phyloP scores from a whole-genome alignment of 352 stramenopile genomes.

The Phytophthora chlamydospora region DNA sequence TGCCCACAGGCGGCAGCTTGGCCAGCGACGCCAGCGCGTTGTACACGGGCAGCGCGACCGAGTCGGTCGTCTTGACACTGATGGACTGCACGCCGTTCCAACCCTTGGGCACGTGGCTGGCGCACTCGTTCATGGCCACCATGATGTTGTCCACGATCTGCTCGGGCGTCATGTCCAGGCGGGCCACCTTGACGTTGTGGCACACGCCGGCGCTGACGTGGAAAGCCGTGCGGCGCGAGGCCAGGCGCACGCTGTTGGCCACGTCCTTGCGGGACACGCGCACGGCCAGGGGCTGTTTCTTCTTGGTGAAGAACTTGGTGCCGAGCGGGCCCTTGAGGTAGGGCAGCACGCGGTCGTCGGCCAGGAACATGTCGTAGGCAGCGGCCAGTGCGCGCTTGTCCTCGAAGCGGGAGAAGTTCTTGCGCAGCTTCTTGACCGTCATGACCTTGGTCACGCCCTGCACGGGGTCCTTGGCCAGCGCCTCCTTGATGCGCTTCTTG shows the following conservation, averaged over 20 bases:
- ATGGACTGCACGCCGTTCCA: constrained; percentile 94
- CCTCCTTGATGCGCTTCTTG: constrained; percentile 85
- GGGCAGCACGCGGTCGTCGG: constrained; percentile 74
- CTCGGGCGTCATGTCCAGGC: constrained; percentile 60
- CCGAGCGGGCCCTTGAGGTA: constrained; percentile 77
- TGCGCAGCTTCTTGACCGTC: constrained; percentile 83
- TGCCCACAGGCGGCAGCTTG: constrained; percentile 65
- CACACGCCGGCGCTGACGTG: constrained; percentile 85
- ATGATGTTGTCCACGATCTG: constrained; percentile 83
- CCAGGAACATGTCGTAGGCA: constrained; percentile 83
- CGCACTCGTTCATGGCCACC: constrained; percentile 73
- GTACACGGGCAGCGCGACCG: constrained; percentile 91
- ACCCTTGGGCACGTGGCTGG: constrained; percentile 82
- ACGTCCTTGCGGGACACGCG: constrained; percentile 76
- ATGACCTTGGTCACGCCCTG: constrained; percentile 73
- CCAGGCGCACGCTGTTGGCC: constrained; percentile 46
- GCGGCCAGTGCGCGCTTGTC: constrained; percentile 70
- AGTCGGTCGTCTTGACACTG: constrained; percentile 90
- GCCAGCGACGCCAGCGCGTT: constrained; percentile 71
- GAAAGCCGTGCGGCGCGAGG: constrained; percentile 82
- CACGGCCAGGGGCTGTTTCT: constrained; percentile 82
- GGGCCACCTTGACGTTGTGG: constrained; percentile 89
- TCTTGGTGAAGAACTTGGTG: constrained; percentile 78
- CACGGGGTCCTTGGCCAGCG: constrained; percentile 62
- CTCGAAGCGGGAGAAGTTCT: constrained; percentile 81